phyloP scores from a whole-genome alignment of 345 rosid species.

The Anastatica hierochuntica region DNA sequence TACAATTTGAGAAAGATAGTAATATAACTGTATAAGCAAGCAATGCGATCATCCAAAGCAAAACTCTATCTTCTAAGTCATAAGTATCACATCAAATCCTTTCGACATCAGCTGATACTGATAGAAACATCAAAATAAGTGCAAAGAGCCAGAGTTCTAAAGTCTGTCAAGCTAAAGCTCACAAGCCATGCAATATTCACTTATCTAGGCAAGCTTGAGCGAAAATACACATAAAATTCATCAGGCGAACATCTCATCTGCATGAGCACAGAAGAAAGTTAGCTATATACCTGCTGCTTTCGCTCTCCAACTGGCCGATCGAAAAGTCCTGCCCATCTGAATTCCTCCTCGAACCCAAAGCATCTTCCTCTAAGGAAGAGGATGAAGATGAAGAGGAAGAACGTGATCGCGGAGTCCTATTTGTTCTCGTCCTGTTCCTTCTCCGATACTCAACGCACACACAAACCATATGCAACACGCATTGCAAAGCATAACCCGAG shows the following conservation, averaged over 20 bases:
- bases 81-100: too few relatives aligned
- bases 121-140: too few relatives aligned
- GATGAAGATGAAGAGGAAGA: conserved; percentile 27
- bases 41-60: too few relatives aligned
- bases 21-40: too few relatives aligned
- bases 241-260: background rate
- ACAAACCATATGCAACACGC: conserved; percentile 77
- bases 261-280: background rate
- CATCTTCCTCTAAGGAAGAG: conserved; percentile 35
- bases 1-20: too few relatives aligned
- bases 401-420: conserved; percentile 23
- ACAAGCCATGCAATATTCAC: conserved; percentile 4
- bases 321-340: conserved; percentile 51
- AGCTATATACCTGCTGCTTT: conserved; percentile 44
- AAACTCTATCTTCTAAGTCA: too few relatives aligned
- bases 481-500: conserved; percentile 72
- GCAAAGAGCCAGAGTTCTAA: background rate
- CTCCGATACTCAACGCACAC: conserved; percentile 71
- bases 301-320: conserved; percentile 44
- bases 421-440: conserved; percentile 40
- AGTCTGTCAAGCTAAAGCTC: background rate
- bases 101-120: too few relatives aligned
- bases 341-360: conserved; percentile 39
- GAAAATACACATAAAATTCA: background rate
- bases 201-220: background rate